phyloP scores from a whole-genome alignment of 2,329 filamentous ascomycete species.

The Coccinonectria pachysandricola region DNA sequence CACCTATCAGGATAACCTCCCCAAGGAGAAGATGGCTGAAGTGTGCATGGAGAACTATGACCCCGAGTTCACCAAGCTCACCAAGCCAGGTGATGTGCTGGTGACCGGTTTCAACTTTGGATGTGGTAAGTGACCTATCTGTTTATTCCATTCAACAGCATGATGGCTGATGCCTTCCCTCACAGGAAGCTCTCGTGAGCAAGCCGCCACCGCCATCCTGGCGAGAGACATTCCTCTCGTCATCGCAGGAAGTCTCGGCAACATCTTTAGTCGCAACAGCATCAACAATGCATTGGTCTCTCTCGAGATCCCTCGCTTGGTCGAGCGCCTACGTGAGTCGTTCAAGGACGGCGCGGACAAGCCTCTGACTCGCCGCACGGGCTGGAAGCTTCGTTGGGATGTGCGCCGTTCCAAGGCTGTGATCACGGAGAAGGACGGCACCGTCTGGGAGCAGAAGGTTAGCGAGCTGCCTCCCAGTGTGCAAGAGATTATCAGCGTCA shows the following conservation, averaged over 20 bases:
- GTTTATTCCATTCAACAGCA: no score
- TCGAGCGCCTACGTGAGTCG: constrained; percentile 53
- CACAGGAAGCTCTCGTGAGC: no score
- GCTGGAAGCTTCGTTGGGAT: constrained; percentile 76
- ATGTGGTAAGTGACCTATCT: no score
- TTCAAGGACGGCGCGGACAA: constrained; percentile 35
- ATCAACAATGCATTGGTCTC: constrained; percentile 73
- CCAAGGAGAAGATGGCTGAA: constrained; percentile 69
- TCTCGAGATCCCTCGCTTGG: constrained; percentile 57
- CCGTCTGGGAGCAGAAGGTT: constrained; percentile 67
- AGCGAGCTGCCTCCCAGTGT: constrained; percentile 74
- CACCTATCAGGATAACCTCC: constrained; percentile 81
- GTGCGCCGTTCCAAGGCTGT: constrained; percentile 60
- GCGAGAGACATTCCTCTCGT: constrained; percentile 74
- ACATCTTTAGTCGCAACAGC: constrained; percentile 70
- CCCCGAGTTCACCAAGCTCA: constrained; percentile 51
- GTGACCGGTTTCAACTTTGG: constrained; percentile 87
- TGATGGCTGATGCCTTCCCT: constrained; percentile 2
- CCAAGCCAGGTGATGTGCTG: constrained; percentile 65
- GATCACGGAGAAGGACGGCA: constrained; percentile 57
- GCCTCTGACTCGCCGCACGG: constrained; percentile 42
- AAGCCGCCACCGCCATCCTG: constrained; percentile 72
- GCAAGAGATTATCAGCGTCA: constrained; percentile 68
- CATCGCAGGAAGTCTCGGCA: constrained; percentile 70
- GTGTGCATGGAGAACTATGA: constrained; percentile 97